phyloP scores from a whole-genome alignment of 805 yeast genomes.

The Saccharomycopsis vini region DNA sequence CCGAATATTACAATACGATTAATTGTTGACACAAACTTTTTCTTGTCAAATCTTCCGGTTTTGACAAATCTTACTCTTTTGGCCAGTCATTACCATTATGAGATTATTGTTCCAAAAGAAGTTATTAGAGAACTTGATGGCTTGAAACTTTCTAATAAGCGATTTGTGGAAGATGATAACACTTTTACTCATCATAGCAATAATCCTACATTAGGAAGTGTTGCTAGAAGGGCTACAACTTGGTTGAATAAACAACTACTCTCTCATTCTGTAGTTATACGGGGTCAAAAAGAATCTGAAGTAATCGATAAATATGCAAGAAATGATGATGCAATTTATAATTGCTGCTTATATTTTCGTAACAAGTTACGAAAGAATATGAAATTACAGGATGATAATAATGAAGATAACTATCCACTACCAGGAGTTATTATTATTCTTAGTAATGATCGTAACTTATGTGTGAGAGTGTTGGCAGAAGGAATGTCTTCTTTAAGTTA shows the following conservation, averaged over 20 bases:
- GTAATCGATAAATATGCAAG: conserved; percentile 33
- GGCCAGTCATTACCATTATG: conserved; percentile 34
- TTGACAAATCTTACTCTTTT: conserved; percentile 42
- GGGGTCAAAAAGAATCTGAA: conserved; percentile 59
- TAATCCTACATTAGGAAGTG: conserved; percentile 35
- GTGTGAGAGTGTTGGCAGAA: conserved; percentile 66
- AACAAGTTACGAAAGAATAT: conserved; percentile 31
- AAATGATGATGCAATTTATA: conserved; percentile 79
- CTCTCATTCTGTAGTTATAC: conserved; percentile 37
- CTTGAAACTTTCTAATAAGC: conserved; percentile 47
- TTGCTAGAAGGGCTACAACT: conserved; percentile 63
- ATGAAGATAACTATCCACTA: conserved; percentile 20
- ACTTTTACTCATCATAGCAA: conserved; percentile 1
- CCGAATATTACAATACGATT: background rate
- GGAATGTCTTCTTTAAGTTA: conserved; percentile 54
- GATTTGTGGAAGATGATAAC: no score
- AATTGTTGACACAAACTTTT: conserved; percentile 69
- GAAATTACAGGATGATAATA: no score
- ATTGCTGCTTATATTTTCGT: conserved; percentile 56
- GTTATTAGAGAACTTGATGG: conserved; percentile 80
- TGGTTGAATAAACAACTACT: conserved; percentile 68
- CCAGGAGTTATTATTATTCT: conserved; percentile 49
- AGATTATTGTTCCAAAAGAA: conserved; percentile 58
- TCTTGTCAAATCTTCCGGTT: conserved; percentile 56
- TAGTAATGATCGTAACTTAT: conserved; percentile 79